Evolutionary conservation across 495 filamentous ascomycete species (phyloP).

Genomic region (Tuber aestivum): DNA sequence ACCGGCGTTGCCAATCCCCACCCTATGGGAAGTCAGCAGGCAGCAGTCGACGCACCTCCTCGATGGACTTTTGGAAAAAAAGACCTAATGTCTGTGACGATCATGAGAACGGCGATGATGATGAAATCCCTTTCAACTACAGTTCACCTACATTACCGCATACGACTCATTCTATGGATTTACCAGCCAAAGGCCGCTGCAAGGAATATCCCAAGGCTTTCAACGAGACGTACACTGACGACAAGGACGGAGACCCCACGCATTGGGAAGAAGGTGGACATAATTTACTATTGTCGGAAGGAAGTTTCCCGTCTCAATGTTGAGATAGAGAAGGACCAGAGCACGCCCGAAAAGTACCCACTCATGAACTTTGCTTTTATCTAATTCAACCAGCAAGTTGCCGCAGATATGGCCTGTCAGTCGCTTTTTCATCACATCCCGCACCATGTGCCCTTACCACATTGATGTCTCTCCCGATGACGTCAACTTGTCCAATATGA

Average conservation of each 20-base stretch:
- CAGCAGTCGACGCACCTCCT: slow-evolving; percentile 32
- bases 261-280: slow-evolving; percentile 90
- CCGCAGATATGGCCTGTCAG: slow-evolving; percentile 98
- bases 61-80: slow-evolving; percentile 51
- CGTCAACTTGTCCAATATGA: slow-evolving; percentile 98
- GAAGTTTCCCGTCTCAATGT: slow-evolving; percentile 83
- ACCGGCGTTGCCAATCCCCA: slow-evolving; percentile 12
- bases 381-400: slow-evolving; percentile 96
- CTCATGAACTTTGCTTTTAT: slow-evolving; percentile 98
- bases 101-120: slow-evolving; percentile 11
- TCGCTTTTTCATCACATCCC: slow-evolving; percentile 85
- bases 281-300: slow-evolving; percentile 82
- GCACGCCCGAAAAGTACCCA: slow-evolving; percentile 77
- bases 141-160: slow-evolving; percentile 28
- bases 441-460: slow-evolving; percentile 85
- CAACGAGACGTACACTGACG: slow-evolving; percentile 57
- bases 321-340: slow-evolving; percentile 89
- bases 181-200: slow-evolving; percentile 11
- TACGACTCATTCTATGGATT: slow-evolving; percentile 25
- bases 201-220: slow-evolving; percentile 66
- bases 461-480: slow-evolving; percentile 91
- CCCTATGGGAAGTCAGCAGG: slow-evolving; percentile 3
- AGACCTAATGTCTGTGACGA: slow-evolving; percentile 25
- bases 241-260: slow-evolving; percentile 67
- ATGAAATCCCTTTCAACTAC: slow-evolving; percentile 37